Conservation (phyloP, 805 yeast genomes). For the Candida ovalis region DNA sequence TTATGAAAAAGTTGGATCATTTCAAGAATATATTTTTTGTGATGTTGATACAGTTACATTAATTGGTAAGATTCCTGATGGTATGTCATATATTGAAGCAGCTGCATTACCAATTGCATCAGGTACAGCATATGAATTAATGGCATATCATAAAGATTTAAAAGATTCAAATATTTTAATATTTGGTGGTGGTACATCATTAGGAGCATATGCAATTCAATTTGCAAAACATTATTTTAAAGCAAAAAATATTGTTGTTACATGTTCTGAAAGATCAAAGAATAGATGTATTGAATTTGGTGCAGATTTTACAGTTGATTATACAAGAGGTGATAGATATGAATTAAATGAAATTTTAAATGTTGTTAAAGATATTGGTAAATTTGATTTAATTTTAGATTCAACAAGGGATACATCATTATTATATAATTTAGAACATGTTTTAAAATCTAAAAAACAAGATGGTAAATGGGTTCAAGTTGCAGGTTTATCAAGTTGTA, state of each 20-base stretch:
- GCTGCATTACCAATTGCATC: conserved; percentile 59
- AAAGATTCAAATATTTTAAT: conserved; percentile 45
- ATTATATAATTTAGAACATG: conserved; percentile 36
- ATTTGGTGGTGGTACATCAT: conserved; percentile 66
- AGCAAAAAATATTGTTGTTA: conserved; percentile 48
- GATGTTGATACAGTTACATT: conserved; percentile 27
- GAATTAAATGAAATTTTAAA: conserved; percentile 29
- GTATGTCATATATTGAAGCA: conserved; percentile 45
- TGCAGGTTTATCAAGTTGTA: conserved; percentile 46
- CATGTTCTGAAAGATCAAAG: conserved; percentile 27
- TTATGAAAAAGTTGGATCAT: conserved; percentile 33
- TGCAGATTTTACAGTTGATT: conserved; percentile 50
- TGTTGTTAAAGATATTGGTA: conserved; percentile 28
- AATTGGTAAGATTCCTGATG: conserved; percentile 39
- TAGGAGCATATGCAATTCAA: conserved; percentile 51
- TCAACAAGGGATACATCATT: conserved; percentile 54
- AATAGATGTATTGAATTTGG: conserved; percentile 37
- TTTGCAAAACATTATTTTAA: conserved; percentile 42
- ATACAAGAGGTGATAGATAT: conserved; percentile 38
- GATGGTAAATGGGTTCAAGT: conserved; percentile 48
- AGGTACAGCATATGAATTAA: conserved; percentile 47
- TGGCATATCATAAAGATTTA: conserved; percentile 13
- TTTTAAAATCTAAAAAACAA: conserved; percentile 40
- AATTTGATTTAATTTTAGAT: conserved; percentile 58
- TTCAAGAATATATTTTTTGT: conserved; percentile 42